phyloP scores from a whole-genome alignment of 2,329 filamentous ascomycete species.

The Trichophyton rubrum region DNA sequence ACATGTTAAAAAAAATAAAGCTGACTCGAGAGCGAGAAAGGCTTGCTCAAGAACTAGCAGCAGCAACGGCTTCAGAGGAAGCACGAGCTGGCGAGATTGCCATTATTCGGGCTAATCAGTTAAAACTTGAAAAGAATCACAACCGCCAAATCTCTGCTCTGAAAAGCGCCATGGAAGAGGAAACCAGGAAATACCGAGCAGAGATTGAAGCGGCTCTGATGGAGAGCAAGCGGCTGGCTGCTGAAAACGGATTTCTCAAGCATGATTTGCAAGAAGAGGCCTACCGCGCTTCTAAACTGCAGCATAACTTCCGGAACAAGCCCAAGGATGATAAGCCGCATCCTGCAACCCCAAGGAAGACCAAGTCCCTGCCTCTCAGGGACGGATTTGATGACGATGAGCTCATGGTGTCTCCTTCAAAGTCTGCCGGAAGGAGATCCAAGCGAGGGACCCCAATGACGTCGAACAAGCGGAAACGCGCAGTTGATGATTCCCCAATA shows the following conservation, averaged over 20 bases:
- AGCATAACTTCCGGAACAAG: constrained; percentile 25
- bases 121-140: constrained; percentile 41
- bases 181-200: constrained; percentile 40
- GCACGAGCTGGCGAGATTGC: constrained; percentile 49
- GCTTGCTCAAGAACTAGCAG: constrained; percentile 27
- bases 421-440: constrained; percentile 31
- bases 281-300: constrained; percentile 33
- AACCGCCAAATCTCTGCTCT: constrained; percentile 41
- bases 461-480: constrained; percentile 47
- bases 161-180: constrained; percentile 43
- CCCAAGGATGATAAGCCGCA: constrained; percentile 21
- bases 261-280: constrained; percentile 47
- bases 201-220: constrained; percentile 43
- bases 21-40: constrained; percentile 30
- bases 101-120: constrained; percentile 47
- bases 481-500: constrained; percentile 41
- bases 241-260: constrained; percentile 48
- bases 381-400: constrained; percentile 55
- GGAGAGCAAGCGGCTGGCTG: constrained; percentile 45
- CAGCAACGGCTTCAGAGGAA: constrained; percentile 31
- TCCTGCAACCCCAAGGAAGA: constrained; percentile 41
- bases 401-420: constrained; percentile 45
- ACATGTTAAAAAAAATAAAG: constrained; percentile 15
- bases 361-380: constrained; percentile 37
- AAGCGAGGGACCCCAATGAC: constrained; percentile 44